These are phyloP conservation scores for Ceratobasidium sp. DNA, from an alignment of 1,284 basidiomycete species.

Conservation along the genomic window DNA sequence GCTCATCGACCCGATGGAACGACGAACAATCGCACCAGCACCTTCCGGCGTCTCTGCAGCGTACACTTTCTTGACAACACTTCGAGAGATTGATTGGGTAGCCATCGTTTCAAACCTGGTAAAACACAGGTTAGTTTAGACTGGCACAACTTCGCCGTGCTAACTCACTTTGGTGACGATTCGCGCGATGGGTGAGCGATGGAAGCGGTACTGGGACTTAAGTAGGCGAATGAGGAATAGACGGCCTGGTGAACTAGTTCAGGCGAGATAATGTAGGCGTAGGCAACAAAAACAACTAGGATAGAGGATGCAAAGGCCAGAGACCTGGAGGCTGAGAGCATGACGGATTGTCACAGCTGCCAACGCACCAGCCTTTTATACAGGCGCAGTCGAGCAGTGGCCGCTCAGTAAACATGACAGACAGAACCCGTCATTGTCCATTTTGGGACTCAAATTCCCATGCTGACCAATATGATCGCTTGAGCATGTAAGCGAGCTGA, in stretches of 20 bases:
- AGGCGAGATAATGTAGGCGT: slow-evolving; percentile 31
- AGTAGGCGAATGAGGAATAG: slow-evolving; percentile 18
- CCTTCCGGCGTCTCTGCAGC: slow-evolving; percentile 87
- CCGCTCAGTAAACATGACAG: slow-evolving; percentile 2
- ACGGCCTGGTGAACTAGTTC: slow-evolving; percentile 22
- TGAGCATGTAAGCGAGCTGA: slow-evolving; percentile 1
- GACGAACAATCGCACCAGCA: slow-evolving; percentile 84
- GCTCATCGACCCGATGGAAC: slow-evolving; percentile 80
- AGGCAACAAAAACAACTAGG: slow-evolving; percentile 22
- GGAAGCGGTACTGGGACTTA: not conserved
- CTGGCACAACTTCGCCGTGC: not conserved
- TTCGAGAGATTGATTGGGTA: slow-evolving; percentile 61
- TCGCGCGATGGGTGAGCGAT: not conserved
- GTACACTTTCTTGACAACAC: slow-evolving; percentile 74
- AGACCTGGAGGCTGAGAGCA: slow-evolving; percentile 19
- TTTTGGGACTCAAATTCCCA: not conserved
- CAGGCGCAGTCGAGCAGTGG: slow-evolving; percentile 16
- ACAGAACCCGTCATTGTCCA: slow-evolving; percentile 2
- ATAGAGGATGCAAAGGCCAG: slow-evolving; percentile 27
- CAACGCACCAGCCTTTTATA: slow-evolving; percentile 36
- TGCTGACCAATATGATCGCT: slow-evolving; percentile 2
- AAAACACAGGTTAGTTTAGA: not conserved
- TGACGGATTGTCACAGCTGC: not conserved
- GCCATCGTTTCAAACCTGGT: slow-evolving; percentile 17
- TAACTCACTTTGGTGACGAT: not conserved